Evolutionary conservation across 352 stramenopile genomes (phyloP).

Genomic region (Globisporangium cederbergense): DNA sequence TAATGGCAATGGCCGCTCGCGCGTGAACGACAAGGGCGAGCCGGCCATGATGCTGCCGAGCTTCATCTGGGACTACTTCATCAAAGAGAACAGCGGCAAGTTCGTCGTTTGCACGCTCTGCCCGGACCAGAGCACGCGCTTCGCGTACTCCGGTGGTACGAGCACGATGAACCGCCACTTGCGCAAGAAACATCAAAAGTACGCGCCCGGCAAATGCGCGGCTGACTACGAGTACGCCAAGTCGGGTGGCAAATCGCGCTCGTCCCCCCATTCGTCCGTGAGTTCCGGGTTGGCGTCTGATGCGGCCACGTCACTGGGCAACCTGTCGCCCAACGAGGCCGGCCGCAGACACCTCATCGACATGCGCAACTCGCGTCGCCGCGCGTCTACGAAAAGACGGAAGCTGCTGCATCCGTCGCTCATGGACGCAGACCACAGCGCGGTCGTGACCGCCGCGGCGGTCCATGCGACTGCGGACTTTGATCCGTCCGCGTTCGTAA

Average conservation of each 20-base stretch:
- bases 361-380: conserved; percentile 45
- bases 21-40: conserved; percentile 51
- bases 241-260: conserved; percentile 3
- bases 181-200: conserved; percentile 82
- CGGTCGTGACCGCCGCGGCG: conserved; percentile 8
- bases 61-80: conserved; percentile 87
- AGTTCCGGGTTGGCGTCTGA: conserved; percentile 18
- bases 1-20: conserved; percentile 13
- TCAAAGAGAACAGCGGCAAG: conserved; percentile 73
- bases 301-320: conserved; percentile 26
- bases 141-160: conserved; percentile 79
- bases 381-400: conserved; percentile 38
- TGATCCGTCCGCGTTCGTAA: conserved; percentile 64
- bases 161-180: conserved; percentile 84
- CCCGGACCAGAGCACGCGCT: conserved; percentile 58
- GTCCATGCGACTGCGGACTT: conserved; percentile 34
- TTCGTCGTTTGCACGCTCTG: conserved; percentile 79
- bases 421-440: conserved; percentile 26
- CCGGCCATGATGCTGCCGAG: conserved; percentile 62
- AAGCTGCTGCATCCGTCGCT: conserved; percentile 36
- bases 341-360: conserved; percentile 55
- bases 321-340: conserved; percentile 42
- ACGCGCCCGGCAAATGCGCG: conserved; percentile 63
- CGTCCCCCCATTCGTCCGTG: conserved; percentile 11
- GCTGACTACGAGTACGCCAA: conserved; percentile 67